Evolutionary conservation across 805 yeast genomes (phyloP).

Genomic region (Priceomyces carsonii): DNA sequence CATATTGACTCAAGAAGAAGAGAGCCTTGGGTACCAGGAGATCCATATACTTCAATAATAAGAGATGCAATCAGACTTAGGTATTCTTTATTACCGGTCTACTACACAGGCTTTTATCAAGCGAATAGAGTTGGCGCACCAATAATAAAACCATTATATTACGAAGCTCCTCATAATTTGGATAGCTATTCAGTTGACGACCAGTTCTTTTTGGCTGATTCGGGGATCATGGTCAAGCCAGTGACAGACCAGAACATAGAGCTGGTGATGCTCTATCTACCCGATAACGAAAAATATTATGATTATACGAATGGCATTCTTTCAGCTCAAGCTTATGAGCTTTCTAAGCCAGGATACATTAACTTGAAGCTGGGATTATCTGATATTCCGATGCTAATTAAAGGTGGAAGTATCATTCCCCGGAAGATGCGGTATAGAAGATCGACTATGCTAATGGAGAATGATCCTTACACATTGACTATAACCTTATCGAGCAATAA

Average conservation of each 20-base stretch:
- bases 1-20: conserved; percentile 91
- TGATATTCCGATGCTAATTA: conserved; percentile 68
- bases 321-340: conserved; percentile 5
- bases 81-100: conserved; percentile 72
- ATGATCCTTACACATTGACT: conserved; percentile 79
- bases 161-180: conserved; percentile 49
- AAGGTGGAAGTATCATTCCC: conserved; percentile 77
- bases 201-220: conserved; percentile 73
- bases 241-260: conserved; percentile 57
- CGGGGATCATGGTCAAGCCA: conserved; percentile 79
- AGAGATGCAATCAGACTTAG: conserved; percentile 72
- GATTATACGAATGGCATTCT: conserved; percentile 45
- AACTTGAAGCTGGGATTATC: conserved; percentile 49
- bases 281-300: conserved; percentile 57
- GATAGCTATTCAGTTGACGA: conserved; percentile 67
- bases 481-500: conserved; percentile 56
- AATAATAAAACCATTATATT: conserved; percentile 67
- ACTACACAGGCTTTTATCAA: conserved; percentile 77
- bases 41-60: conserved; percentile 65
- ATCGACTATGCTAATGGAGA: conserved; percentile 68
- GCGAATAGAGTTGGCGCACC: conserved; percentile 66
- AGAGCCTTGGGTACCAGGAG: conserved; percentile 88
- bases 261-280: conserved; percentile 47
- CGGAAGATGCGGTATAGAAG: conserved; percentile 77
- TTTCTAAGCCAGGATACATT: conserved; percentile 28